A percentile compares a stretch with the other conserved stretches of the same genome.
phyloP scores from a whole-genome alignment of 805 yeast genomes.

The Metschnikowia cubensis region DNA sequence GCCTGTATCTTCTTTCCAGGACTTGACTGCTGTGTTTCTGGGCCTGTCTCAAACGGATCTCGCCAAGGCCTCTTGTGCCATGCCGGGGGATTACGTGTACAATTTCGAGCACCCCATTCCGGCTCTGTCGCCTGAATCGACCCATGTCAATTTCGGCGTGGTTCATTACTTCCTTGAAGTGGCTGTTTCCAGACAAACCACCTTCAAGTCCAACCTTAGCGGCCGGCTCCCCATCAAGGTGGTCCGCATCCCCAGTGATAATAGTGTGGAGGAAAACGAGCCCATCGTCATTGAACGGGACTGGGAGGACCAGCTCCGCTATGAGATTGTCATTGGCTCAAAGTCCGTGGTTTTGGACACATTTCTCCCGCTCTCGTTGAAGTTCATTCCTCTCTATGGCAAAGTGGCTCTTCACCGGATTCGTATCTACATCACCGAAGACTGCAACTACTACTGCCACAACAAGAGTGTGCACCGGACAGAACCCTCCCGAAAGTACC shows the following conservation, averaged over 20 bases:
- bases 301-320: conserved; percentile 90
- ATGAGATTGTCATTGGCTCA: conserved; percentile 88
- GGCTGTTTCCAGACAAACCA: conserved; percentile 68
- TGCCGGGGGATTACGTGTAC: conserved; percentile 87
- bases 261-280: conserved; percentile 81
- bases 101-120: conserved; percentile 88
- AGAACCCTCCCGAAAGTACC: conserved; percentile 81
- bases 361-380: conserved; percentile 76
- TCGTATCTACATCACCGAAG: conserved; percentile 82
- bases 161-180: conserved; percentile 72
- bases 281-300: conserved; percentile 87
- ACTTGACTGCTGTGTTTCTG: conserved; percentile 22
- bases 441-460: conserved; percentile 83
- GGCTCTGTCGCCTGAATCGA: conserved; percentile 76
- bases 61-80: conserved; percentile 17
- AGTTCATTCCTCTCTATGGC: conserved; percentile 74
- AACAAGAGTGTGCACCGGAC: conserved; percentile 85
- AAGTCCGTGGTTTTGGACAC: conserved; percentile 84
- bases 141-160: conserved; percentile 74
- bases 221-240: conserved; percentile 63
- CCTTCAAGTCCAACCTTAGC: conserved; percentile 73
- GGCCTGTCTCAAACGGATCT: conserved; percentile 36
- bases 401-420: conserved; percentile 84
- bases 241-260: conserved; percentile 73
- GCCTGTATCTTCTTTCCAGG: conserved; percentile 22